Percentiles rank a stretch among this genome's conserved stretches.
Evolutionary conservation across 768 basidiomycete genomes (phyloP).

Genomic region (Suillus decipiens): DNA sequence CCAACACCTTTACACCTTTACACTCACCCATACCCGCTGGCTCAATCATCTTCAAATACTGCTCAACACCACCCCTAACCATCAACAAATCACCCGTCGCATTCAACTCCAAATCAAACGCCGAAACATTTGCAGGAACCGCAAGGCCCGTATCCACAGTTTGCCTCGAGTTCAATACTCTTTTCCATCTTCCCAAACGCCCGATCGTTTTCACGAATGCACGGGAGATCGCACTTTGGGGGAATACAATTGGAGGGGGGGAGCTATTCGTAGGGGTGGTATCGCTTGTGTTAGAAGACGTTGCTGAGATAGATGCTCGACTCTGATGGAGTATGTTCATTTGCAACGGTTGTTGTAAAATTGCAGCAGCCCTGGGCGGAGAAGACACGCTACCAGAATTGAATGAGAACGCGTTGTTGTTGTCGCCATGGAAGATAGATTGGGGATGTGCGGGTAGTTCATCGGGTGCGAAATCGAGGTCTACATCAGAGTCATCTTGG

Average conservation of each 20-base stretch:
- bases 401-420: constrained; percentile 47
- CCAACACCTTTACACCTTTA: neutral
- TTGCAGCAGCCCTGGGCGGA: constrained; percentile 50
- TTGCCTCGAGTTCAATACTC: constrained; percentile 61
- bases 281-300: constrained; percentile 12
- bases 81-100: constrained; percentile 62
- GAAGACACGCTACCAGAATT: constrained; percentile 27
- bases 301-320: constrained; percentile 34
- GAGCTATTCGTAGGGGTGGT: constrained; percentile 4
- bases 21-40: constrained; percentile 19
- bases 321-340: constrained; percentile 51
- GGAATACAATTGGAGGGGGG: constrained; percentile 41
- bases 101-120: constrained; percentile 69
- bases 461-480: constrained; percentile 72
- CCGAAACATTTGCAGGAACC: constrained; percentile 53
- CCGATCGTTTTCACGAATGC: constrained; percentile 83
- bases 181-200: constrained; percentile 78
- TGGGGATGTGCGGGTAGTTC: constrained; percentile 33
- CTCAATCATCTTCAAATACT: constrained; percentile 62
- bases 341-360: constrained; percentile 64
- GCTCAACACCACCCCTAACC: constrained; percentile 63
- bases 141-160: constrained; percentile 38
- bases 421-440: constrained; percentile 42
- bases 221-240: constrained; percentile 68
- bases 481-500: constrained; percentile 70